Conservation (phyloP, 208 protist genomes). For the Blastocrithidia nonstop region DNA sequence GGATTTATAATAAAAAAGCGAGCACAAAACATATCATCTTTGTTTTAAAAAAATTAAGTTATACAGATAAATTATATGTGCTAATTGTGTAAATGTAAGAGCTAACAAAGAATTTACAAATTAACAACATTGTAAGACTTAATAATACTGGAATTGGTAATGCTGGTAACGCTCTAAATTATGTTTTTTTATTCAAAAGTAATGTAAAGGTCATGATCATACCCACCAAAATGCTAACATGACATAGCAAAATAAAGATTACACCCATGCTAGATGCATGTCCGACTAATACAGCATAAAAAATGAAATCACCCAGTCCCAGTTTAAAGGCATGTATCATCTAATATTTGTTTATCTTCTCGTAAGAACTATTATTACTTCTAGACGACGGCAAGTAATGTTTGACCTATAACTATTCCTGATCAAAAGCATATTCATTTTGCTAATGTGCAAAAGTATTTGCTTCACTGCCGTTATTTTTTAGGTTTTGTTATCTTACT, state of each 20-base stretch:
- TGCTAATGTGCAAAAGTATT: too few species aligned
- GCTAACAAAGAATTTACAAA: too few species aligned
- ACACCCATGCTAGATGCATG: conserved; percentile 28
- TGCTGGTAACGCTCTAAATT: conserved; percentile 45
- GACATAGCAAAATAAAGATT: conserved; percentile 37
- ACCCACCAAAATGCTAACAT: conserved; percentile 32
- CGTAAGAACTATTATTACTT: too few species aligned
- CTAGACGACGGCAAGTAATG: too few species aligned
- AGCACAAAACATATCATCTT: conserved; percentile 1
- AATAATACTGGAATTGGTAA: conserved; percentile 72
- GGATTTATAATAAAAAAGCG: background rate
- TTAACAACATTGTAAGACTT: conserved; percentile 17
- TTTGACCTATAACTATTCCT: too few species aligned
- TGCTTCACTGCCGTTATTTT: too few species aligned
- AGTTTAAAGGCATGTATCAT: conserved; percentile 34
- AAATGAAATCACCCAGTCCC: conserved; percentile 79
- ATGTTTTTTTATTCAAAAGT: conserved; percentile 27
- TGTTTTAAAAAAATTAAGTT: background rate
- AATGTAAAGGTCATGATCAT: conserved; percentile 43
- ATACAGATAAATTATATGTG: too few species aligned
- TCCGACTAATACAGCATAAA: conserved; percentile 71
- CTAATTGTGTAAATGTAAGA: too few species aligned
- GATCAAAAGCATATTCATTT: too few species aligned
- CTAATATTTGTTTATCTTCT: too few species aligned
- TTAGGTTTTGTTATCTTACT: too few species aligned